Evolutionary conservation across 2,329 filamentous ascomycete species (phyloP), one percentile per base, ranked within the genome.

Genomic region (Diplodia sapinea): DNA sequence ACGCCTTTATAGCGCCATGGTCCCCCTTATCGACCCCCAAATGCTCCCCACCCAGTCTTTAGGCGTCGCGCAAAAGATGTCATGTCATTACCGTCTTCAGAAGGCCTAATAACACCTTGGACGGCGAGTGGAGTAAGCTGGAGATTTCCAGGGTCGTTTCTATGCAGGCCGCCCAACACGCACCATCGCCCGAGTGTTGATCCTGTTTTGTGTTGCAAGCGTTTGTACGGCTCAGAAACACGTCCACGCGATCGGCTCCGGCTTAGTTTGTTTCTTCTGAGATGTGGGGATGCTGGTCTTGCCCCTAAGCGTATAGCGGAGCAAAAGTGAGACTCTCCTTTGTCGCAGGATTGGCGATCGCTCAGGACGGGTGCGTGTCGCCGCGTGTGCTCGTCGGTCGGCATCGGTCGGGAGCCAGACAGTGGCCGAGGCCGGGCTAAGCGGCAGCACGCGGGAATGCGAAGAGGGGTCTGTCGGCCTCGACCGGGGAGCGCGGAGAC

Each of bases 391-490:
- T 26, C 4, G 12, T 29, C 56, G 56, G 56, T 17, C 12, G 38
- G 7, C 9, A 26, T 49, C 33, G 33, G n/a, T 49, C 57, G 57
- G 57, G 40, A 62, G 57, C 40, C 15, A 17, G 20, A n/a, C 40
- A 13, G 57, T n/a, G 23, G 57, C 57, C 57, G 57, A 62, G 38
- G 40, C 57, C 40, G 57, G 29, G 36, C 26, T 7, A 20, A 43
- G 40, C 26, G 57, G 57, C 57, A 43, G 57, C 38, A 62, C 40
- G 57, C 57, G 57, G 57, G 33, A 43, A 26, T 17, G n/a, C n/a
- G 57, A 50, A 12, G 57, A 62, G 57, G 57, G 57, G 57, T 62
- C 40, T 17, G 12, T 49, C 57, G 57, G 57, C 17, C 15, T 55
- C 51, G 54, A 38, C 54, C 54, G 54, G 57, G 26, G 52, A 26